These are phyloP conservation scores for Ulota crispa DNA, from an alignment of 225 moss, liverwort and hornwort genomes.

Conservation along the genomic window DNA sequence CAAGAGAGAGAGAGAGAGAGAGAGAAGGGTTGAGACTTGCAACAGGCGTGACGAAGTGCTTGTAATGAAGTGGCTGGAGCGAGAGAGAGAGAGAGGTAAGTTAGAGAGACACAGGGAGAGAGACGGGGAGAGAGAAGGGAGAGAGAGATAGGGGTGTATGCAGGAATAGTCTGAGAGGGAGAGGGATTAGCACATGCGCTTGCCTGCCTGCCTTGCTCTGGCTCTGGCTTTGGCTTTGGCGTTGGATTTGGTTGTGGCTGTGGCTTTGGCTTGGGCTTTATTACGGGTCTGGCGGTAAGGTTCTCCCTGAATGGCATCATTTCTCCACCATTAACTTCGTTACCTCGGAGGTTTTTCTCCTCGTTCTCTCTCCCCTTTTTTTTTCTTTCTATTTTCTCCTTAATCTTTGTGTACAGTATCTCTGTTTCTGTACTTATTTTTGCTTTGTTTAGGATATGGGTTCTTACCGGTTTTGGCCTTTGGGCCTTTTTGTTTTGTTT, in stretches of 20 bases:
- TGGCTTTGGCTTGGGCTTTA: neutral
- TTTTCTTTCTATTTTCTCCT: too few relatives aligned
- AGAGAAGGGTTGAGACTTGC: neutral
- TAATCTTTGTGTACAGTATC: too few relatives aligned
- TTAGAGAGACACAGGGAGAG: too few relatives aligned
- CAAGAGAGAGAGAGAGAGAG: neutral
- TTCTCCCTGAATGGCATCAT: neutral
- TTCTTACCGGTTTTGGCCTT: neutral
- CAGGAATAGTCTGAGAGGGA: neutral
- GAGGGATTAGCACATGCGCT: neutral
- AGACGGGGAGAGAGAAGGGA: too few relatives aligned
- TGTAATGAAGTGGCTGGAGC: neutral
- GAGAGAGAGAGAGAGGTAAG: too few relatives aligned
- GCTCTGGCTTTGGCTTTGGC: neutral
- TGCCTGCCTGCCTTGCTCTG: neutral
- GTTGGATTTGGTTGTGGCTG: too few relatives aligned
- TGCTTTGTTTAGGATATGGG: too few relatives aligned
- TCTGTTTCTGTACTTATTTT: too few relatives aligned
- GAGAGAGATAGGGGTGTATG: neutral
- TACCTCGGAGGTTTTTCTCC: too few relatives aligned
- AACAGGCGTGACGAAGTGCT: neutral
- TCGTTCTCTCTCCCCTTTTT: too few relatives aligned
- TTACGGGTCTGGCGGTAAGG: slow-evolving; percentile 4
- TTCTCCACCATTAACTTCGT: slow-evolving; percentile 1
- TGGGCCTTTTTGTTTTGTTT: neutral